A percentile compares a stretch with the other conserved stretches of the same genome.
Evolutionary conservation across 1,284 basidiomycete genomes (phyloP).

Genomic region (Apiotrichum gamsii): DNA sequence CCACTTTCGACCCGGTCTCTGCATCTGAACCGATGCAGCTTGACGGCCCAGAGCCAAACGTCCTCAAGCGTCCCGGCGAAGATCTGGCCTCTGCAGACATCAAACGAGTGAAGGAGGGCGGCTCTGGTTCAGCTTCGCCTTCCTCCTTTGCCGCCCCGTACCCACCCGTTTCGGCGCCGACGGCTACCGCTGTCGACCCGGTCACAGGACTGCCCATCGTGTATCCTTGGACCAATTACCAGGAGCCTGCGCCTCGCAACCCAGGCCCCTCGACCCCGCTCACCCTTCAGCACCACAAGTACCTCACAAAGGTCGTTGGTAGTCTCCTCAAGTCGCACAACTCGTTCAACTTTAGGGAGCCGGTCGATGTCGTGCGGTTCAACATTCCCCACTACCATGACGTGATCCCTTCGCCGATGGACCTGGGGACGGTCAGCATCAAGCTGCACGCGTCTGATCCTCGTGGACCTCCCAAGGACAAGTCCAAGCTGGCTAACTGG

Average conservation of each 20-base stretch:
- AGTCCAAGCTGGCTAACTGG: constrained; percentile 54
- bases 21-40: constrained; percentile 20
- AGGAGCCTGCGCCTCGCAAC: constrained; percentile 30
- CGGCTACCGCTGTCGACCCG: neutral
- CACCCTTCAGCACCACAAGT: constrained; percentile 64
- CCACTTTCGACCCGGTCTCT: constrained; percentile 15
- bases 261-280: constrained; percentile 42
- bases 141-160: neutral
- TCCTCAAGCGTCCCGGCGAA: constrained; percentile 37
- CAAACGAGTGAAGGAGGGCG: constrained; percentile 34
- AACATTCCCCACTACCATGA: constrained; percentile 85
- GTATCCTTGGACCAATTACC: constrained; percentile 28
- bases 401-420: constrained; percentile 89
- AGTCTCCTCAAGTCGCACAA: constrained; percentile 75
- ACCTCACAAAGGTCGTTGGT: constrained; percentile 70
- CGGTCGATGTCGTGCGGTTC: constrained; percentile 85
- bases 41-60: constrained; percentile 15
- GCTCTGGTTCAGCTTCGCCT: neutral
- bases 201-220: constrained; percentile 1
- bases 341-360: constrained; percentile 70
- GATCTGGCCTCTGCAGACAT: constrained; percentile 27
- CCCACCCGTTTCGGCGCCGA: constrained; percentile 3
- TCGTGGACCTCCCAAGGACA: constrained; percentile 43
- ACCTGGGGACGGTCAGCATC: constrained; percentile 86
- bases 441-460: constrained; percentile 76